These are phyloP conservation scores for Rauvolfia tetraphylla DNA, from an alignment of 257 asterid species.

Conservation along the genomic window DNA sequence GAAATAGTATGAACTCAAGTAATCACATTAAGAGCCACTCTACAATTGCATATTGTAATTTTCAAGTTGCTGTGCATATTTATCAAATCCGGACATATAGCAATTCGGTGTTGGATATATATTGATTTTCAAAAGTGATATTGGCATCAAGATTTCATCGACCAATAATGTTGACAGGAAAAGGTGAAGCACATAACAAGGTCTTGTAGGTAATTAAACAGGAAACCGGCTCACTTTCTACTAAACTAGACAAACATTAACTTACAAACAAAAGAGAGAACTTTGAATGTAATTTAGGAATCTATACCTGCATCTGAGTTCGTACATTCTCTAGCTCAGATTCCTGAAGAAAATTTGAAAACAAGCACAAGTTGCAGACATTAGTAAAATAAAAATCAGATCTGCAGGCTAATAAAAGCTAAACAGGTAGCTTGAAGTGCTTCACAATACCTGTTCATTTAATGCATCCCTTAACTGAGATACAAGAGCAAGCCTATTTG, in stretches of 20 bases:
- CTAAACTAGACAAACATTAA: too few species aligned
- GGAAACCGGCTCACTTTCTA: not conserved
- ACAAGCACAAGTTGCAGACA: conserved; percentile 12
- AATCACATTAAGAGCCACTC: not conserved
- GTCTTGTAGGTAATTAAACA: not conserved
- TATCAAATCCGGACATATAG: not conserved
- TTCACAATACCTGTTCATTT: conserved; percentile 59
- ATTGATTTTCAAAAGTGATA: not conserved
- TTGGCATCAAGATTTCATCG: not conserved
- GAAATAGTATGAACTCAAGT: not conserved
- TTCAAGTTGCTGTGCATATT: not conserved
- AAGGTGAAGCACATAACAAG: not conserved
- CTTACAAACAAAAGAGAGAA: not conserved
- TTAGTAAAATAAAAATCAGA: not conserved
- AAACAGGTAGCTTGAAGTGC: not conserved
- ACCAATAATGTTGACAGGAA: not conserved
- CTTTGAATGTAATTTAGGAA: not conserved
- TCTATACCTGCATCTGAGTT: conserved; percentile 74
- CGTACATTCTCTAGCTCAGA: conserved; percentile 85
- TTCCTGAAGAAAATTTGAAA: conserved; percentile 50
- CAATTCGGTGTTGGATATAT: not conserved
- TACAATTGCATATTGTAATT: not conserved
- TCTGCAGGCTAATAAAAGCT: conserved; percentile 1
- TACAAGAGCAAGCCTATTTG: conserved; percentile 61
- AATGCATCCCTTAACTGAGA: conserved; percentile 71